Evolutionary conservation across 768 basidiomycete genomes (phyloP), one percentile per base, ranked within the genome.

Genomic region (Amylocystis lapponica): DNA sequence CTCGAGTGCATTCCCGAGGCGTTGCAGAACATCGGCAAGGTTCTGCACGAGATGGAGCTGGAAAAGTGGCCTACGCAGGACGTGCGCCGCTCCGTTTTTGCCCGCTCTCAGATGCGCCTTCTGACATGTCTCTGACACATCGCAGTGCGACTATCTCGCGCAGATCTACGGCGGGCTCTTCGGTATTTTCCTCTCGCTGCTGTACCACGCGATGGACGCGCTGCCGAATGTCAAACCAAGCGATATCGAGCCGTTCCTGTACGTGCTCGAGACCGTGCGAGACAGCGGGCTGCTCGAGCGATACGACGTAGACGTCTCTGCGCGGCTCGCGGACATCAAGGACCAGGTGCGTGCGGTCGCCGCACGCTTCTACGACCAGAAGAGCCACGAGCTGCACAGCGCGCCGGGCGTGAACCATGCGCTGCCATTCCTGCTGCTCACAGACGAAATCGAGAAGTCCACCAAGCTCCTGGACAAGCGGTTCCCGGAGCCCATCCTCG

Each of bases 1-100:
- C 68, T 95, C 57, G 95, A 95, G 56, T 98, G 96, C 62, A 79
- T 98, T 40, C 86, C 86, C 0, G 96, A 97, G 62, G 95, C 89
- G 10, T 63, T 96, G 36, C 75, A 79, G 34, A 79, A 78, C 44
- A 74, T 95, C 16, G 65, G 72, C 16, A 86, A 85, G 58, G 78
- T 82, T 9, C 69, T 81, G 54, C 69, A 75, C 27, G 90, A 94
- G 48, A 75, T 73, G 25, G 78, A 83, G 7, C 57, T 87, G 2
- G 78, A 83, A 16, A 70, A 78, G 33, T 97, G 96, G 95, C 74
- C 86, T 2, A 67, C 66, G 16, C 75, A 77, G 50, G 95, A 99
- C 57, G 91, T 97, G 55, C 56, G 89, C 78, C 12, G n/a, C n/a
- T n/a, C n/a, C n/a, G n/a, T n/a, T n/a, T n/a, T n/a, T n/a, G n/a